phyloP scores from a whole-genome alignment of 441 rosid genomes.

The Arabidopsis hybrid region DNA sequence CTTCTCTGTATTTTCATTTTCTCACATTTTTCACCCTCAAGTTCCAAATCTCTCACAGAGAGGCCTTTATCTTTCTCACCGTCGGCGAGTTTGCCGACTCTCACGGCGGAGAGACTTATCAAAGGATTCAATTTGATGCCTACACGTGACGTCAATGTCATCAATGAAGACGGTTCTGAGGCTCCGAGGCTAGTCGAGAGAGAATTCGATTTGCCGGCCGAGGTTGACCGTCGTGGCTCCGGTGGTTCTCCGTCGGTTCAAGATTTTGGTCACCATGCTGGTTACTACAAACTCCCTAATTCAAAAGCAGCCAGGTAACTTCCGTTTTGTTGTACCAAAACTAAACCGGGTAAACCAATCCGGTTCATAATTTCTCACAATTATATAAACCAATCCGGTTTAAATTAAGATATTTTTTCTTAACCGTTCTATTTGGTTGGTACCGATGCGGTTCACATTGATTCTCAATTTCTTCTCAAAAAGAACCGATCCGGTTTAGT shows the following conservation, averaged over 20 bases:
- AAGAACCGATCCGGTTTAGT: neutral
- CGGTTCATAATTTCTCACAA: neutral
- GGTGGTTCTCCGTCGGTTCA: constrained; percentile 56
- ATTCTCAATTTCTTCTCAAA: neutral
- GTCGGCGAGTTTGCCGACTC: constrained; percentile 37
- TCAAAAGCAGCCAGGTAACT: constrained; percentile 76
- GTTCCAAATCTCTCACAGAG: constrained; percentile 22
- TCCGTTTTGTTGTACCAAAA: neutral
- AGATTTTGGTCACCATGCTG: constrained; percentile 85
- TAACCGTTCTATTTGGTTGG: neutral
- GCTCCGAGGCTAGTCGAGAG: constrained; percentile 55
- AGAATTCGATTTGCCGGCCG: constrained; percentile 54
- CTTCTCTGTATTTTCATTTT: constrained; percentile 34
- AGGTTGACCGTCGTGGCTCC: constrained; percentile 45
- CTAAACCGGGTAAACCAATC: neutral
- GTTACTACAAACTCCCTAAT: constrained; percentile 77
- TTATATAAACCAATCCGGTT: neutral
- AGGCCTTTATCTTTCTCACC: constrained; percentile 41
- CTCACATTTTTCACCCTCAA: constrained; percentile 24
- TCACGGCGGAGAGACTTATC: constrained; percentile 46
- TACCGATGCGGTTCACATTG: neutral
- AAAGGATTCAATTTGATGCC: constrained; percentile 46
- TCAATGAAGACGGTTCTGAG: constrained; percentile 27
- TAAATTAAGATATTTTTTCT: neutral
- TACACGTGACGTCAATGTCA: constrained; percentile 36